These are phyloP conservation scores for Trametes cinnabarina DNA, from an alignment of 768 basidiomycete species.

Conservation along the genomic window DNA sequence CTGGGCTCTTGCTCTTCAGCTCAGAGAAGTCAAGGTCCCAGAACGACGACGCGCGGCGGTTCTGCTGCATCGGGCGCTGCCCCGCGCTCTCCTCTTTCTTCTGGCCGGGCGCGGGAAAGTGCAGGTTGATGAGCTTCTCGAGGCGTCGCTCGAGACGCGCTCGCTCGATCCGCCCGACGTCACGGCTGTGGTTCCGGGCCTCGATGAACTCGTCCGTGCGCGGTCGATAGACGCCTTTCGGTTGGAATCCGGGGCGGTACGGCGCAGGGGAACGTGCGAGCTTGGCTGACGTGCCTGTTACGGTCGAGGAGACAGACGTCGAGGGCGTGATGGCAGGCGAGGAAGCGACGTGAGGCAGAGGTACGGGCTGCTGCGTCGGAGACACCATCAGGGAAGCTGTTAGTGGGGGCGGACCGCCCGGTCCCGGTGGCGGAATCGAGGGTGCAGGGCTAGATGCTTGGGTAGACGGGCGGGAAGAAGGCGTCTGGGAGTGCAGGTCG, in stretches of 20 bases:
- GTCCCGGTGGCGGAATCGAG: not conserved
- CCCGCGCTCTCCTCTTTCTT: conserved; percentile 9
- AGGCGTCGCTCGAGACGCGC: conserved; percentile 83
- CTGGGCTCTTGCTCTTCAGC: conserved; percentile 60
- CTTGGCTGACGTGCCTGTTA: conserved; percentile 22
- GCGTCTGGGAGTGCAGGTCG: conserved; percentile 16
- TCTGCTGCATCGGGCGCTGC: conserved; percentile 22
- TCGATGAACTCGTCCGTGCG: conserved; percentile 82
- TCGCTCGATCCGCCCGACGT: conserved; percentile 66
- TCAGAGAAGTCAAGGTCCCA: conserved; percentile 65
- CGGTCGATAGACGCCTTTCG: conserved; percentile 75
- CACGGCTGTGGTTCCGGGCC: conserved; percentile 37
- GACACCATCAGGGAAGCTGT: conserved; percentile 8
- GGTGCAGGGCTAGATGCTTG: conserved; percentile 21
- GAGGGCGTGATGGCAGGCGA: conserved; percentile 21
- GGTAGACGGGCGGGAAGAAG: conserved; percentile 19
- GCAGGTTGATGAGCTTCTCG: conserved; percentile 79
- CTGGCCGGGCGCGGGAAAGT: conserved; percentile 48
- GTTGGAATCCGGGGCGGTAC: conserved; percentile 93
- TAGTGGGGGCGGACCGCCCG: conserved; percentile 3
- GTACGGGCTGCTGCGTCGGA: not conserved
- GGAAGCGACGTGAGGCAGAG: not conserved
- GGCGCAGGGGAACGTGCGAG: conserved; percentile 42
- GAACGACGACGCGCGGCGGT: conserved; percentile 59
- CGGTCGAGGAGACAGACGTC: conserved; percentile 14